Base-by-base conservation (phyloP, 2,329 filamentous ascomycete genomes). In the Aspergillus puulaauensis region DNA sequence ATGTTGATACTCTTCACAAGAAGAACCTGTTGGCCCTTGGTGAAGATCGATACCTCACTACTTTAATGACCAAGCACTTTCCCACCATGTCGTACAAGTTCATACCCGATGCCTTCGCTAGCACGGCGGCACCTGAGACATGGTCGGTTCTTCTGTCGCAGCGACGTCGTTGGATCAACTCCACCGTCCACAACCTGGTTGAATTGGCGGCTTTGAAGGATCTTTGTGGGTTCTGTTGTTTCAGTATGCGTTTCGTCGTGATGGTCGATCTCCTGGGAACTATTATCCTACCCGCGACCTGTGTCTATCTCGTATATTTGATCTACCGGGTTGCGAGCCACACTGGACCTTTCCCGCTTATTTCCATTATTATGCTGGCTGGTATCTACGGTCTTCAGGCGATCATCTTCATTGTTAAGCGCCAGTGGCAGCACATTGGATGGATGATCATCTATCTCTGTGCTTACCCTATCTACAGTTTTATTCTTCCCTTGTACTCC, bases 101-200 rank as follows among this genome's bases (percentile, higher is more conserved):
- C 74, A 84, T 97, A 52, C 86, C 93, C 0, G 91, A 96, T 75
- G 95, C 95, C 7, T 95, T 92, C 74, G 96, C 93, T 65, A 88
- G 90, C 69, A 99, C 95, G 2, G 93, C 93, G 44, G 95, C 95
- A 1, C 95, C 95, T 2, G 92, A 98, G 69, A 90, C 89, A 23
- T 99, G 93, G 91, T 90, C 88, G 70, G 91, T 99, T 67, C 79
- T 99, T 66, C 82, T 99, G 33, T 99, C 95, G n/a, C 95, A 99
- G 74, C 88, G 95, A 82, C 92, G 95, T 81, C 90, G 95, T 73
- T 99, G 95, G 95, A 99, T 99, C 76, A 99, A 99, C 79, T 98
- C 95, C 1, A 99, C 95, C 9, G 89, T 99, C 61, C 95, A 99
- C 82, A 99, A 99, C 73, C 77, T 99, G 71, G 90, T 89, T 24